Evolutionary conservation across 2,329 filamentous ascomycete genomes (phyloP).

Genomic region (Dothideomycetidae sp.): DNA sequence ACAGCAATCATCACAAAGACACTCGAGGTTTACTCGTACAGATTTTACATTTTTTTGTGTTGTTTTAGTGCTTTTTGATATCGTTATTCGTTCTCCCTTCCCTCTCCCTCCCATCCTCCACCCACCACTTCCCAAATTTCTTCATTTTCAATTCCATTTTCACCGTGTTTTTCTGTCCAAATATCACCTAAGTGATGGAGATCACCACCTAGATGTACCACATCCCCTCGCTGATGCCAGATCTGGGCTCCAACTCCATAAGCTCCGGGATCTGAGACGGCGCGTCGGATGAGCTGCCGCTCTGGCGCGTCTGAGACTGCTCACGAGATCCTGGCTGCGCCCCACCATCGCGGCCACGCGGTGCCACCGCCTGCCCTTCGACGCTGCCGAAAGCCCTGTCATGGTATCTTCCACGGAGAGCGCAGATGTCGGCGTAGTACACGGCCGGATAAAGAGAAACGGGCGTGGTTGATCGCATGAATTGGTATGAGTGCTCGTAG

Average conservation of each 20-base stretch:
- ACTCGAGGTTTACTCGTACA: slow-evolving; percentile 7
- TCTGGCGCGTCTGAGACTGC: slow-evolving; percentile 3
- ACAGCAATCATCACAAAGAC: slow-evolving; percentile 3
- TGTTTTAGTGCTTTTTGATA: background rate
- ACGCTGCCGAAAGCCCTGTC: slow-evolving; percentile 35
- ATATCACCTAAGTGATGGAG: background rate
- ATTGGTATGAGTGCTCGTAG: slow-evolving; percentile 91
- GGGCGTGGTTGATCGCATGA: slow-evolving; percentile 78
- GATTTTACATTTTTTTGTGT: slow-evolving; percentile 8
- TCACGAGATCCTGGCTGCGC: slow-evolving; percentile 11
- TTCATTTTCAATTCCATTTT: too few species aligned
- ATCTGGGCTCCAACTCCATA: slow-evolving; percentile 27
- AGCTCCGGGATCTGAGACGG: slow-evolving; percentile 15
- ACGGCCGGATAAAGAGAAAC: slow-evolving; percentile 80
- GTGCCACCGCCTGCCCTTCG: slow-evolving; percentile 13
- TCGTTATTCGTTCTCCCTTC: background rate
- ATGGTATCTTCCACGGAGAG: slow-evolving; percentile 64
- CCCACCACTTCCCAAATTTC: background rate
- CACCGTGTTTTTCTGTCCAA: too few species aligned
- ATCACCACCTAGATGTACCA: slow-evolving; percentile 35
- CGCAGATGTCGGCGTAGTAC: slow-evolving; percentile 89
- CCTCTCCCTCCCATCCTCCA: background rate
- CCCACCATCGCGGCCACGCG: slow-evolving; percentile 11
- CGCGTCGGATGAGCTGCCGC: slow-evolving; percentile 1
- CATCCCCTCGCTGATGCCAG: slow-evolving; percentile 30